phyloP scores from a whole-genome alignment of 345 rosid genomes.

The Sonneratia caseolaris region DNA sequence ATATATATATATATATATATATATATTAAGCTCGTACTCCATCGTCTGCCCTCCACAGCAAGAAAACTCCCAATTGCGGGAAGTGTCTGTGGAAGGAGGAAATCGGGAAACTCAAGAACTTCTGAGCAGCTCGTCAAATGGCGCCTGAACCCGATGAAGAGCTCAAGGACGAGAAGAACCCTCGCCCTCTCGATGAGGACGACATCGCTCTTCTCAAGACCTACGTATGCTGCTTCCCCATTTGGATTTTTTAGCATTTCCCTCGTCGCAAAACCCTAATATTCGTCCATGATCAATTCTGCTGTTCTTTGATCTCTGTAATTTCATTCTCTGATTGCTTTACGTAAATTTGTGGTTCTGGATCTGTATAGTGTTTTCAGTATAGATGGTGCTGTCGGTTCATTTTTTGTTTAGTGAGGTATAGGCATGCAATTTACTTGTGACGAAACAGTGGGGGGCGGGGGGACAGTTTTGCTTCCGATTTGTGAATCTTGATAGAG shows the following conservation, averaged over 20 bases:
- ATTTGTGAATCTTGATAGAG: background rate
- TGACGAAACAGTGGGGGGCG: background rate
- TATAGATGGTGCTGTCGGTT: background rate
- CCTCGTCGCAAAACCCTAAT: background rate
- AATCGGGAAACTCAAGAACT: too few species aligned
- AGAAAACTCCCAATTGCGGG: too few species aligned
- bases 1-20: too few species aligned
- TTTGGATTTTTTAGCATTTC: background rate
- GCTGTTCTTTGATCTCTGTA: background rate
- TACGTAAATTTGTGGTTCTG: background rate
- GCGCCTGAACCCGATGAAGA: constrained; percentile 14
- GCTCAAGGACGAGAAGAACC: constrained; percentile 79
- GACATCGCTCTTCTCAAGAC: constrained; percentile 94
- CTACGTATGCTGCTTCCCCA: constrained; percentile 31
- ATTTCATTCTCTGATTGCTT: background rate
- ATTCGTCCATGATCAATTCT: background rate
- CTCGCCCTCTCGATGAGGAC: constrained; percentile 77
- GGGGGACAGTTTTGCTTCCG: background rate
- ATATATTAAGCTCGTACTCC: too few species aligned
- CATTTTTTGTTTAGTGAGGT: background rate
- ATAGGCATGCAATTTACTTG: background rate
- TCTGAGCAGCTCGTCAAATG: too few species aligned
- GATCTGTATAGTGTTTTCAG: background rate
- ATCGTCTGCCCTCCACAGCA: too few species aligned
- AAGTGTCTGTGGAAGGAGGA: too few species aligned